Evolutionary conservation across 257 asterid genomes (phyloP), one percentile per base, ranked within the genome.

Genomic region (Gentiana macrophylla): DNA sequence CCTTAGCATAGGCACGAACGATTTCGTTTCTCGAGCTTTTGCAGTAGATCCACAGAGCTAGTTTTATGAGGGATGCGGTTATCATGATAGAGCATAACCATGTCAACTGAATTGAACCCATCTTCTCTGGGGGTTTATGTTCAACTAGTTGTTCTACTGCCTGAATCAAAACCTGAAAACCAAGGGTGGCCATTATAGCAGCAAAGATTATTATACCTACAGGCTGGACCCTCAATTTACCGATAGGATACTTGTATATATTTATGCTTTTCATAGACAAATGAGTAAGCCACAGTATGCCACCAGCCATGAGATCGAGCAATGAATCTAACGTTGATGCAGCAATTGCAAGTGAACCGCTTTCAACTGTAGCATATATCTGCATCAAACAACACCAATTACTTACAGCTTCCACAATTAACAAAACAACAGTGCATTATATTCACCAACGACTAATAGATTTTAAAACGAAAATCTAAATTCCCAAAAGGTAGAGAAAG

Each of bases 231-330:
- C 98, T 81, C 82, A 90, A 61, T 70, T 90, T 90, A 50, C 98
- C 98, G 35, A 90, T 90, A 0, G 98, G 98, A 67, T 86, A 90
- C 62, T 82, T 86, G 57, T 90, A 90, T 53, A 90, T 79, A 74
- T 90, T 84, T 36, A 90, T 74, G 34, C 67, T 77, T 68, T 90
- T 84, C 98, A 90, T 86, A 1, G 96, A 74, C 9, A 82, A 69
- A 73, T 90, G 96, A 52, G 87, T 76, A 52, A 90, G 75, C 98
- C 98, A 90, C 34, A 90, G 83, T 68, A 90, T 86, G 61, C 84
- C 96, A 62, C 96, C 98, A 46, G 98, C 98, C 91, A 90, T 74
- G 45, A 90, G 87, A 84, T 90, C 98, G 15, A 90, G 96, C 51
- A 90, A 82, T 1, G 98, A 90, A 76, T 90, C 98, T 67, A 90